Evolutionary conservation across 2,329 filamentous ascomycete genomes (phyloP).

Genomic region (Rhinocladiella mackenziei): DNA sequence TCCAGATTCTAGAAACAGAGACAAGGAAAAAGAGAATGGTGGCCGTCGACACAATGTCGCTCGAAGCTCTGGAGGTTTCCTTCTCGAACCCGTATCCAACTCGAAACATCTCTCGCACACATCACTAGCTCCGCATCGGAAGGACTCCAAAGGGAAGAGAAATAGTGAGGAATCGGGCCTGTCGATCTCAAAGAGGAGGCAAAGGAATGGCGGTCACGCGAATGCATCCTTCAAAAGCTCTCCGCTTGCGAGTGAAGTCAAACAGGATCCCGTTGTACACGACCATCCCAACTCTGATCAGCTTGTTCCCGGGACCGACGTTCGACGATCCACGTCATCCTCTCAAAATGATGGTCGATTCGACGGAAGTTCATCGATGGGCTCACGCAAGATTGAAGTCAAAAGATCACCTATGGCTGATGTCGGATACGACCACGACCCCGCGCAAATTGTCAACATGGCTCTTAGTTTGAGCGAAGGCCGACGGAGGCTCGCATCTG

Average conservation of each 20-base stretch:
- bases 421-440: slow-evolving; percentile 63
- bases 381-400: slow-evolving; percentile 6
- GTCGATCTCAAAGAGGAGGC: slow-evolving; percentile 36
- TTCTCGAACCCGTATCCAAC: slow-evolving; percentile 44
- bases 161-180: slow-evolving; percentile 37
- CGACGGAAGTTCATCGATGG: slow-evolving; percentile 8
- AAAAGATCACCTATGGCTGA: slow-evolving; percentile 6
- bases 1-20: slow-evolving; percentile 8
- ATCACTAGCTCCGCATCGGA: slow-evolving; percentile 30
- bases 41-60: slow-evolving; percentile 5
- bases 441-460: slow-evolving; percentile 87
- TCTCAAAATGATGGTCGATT: slow-evolving; percentile 12
- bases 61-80: slow-evolving; percentile 39
- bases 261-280: slow-evolving; percentile 18
- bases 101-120: slow-evolving; percentile 32
- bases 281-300: slow-evolving; percentile 9
- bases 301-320: slow-evolving; percentile 12
- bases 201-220: slow-evolving; percentile 36
- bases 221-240: slow-evolving; percentile 35
- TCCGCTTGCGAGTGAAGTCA: slow-evolving; percentile 31
- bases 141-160: slow-evolving; percentile 40
- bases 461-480: slow-evolving; percentile 84
- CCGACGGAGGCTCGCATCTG: slow-evolving; percentile 57
- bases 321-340: slow-evolving; percentile 13
- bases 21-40: slow-evolving; percentile 17